Evolutionary conservation across 2,329 filamentous ascomycete genomes (phyloP).

Genomic region (Pyrenophora teres): DNA sequence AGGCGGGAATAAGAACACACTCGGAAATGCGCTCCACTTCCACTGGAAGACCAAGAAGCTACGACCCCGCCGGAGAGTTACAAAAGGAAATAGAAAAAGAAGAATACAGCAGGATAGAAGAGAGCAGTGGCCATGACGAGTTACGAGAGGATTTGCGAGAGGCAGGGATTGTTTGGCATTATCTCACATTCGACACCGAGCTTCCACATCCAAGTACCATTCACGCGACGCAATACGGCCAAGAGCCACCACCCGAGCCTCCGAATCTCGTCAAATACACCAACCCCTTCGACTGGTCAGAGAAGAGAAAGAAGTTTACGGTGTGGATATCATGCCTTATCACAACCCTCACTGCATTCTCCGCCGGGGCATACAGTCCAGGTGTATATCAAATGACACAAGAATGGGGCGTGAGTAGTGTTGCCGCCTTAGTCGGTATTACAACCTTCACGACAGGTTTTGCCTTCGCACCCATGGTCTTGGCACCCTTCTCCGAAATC

Average conservation of each 20-base stretch:
- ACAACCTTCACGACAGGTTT: conserved; percentile 80
- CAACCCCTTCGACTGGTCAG: conserved; percentile 76
- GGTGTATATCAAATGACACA: conserved; percentile 66
- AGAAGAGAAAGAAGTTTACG: conserved; percentile 69
- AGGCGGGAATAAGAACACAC: conserved; percentile 40
- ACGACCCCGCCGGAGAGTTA: conserved; percentile 16
- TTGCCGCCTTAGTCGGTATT: conserved; percentile 75
- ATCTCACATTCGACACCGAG: conserved; percentile 66
- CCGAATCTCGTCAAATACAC: conserved; percentile 69
- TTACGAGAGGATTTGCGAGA: conserved; percentile 16
- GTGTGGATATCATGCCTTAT: conserved; percentile 76
- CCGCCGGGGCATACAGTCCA: conserved; percentile 79
- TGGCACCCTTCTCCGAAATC: conserved; percentile 87
- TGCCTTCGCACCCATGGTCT: conserved; percentile 80
- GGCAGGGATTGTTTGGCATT: conserved; percentile 58
- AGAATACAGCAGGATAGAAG: conserved; percentile 21
- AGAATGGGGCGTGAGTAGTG: conserved; percentile 67
- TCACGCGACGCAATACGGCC: conserved; percentile 40
- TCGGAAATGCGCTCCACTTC: conserved; percentile 5
- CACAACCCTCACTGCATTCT: conserved; percentile 78
- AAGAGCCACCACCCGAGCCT: conserved; percentile 56
- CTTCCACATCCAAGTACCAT: conserved; percentile 56
- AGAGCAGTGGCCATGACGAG: conserved; percentile 6
- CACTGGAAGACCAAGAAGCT: conserved; percentile 3
- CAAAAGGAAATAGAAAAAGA: conserved; percentile 21